A percentile compares a stretch with the other conserved stretches of the same genome.
Evolutionary conservation across 345 rosid species (phyloP).

Genomic region (Lepidium didymum): DNA sequence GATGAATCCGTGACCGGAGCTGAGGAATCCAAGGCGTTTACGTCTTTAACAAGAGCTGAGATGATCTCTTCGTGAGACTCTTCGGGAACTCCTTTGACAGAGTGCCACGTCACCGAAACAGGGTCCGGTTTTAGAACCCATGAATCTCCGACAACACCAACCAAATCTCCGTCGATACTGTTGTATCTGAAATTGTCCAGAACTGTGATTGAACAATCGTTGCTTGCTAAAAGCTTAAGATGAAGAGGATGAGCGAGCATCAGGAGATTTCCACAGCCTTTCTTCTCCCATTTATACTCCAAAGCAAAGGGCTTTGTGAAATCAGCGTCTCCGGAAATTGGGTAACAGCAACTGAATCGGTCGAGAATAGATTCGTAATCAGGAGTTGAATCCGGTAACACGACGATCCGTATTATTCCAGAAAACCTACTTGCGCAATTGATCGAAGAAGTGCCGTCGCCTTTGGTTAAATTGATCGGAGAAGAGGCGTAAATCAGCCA

Average conservation of each 20-base stretch:
- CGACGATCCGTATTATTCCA: constrained; percentile 56
- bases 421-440: constrained; percentile 40
- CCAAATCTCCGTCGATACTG: constrained; percentile 84
- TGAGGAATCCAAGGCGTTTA: constrained; percentile 44
- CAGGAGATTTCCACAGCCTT: constrained; percentile 87
- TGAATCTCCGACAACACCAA: constrained; percentile 75
- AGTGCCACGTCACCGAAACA: constrained; percentile 84
- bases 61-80: constrained; percentile 47
- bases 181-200: constrained; percentile 51
- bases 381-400: constrained; percentile 43
- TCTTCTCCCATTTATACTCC: constrained; percentile 79
- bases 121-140: constrained; percentile 64
- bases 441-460: constrained; percentile 36
- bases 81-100: constrained; percentile 54
- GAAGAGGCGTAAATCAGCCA: constrained; percentile 83
- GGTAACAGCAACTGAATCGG: constrained; percentile 76
- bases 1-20: constrained; percentile 49
- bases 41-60: constrained; percentile 64
- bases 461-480: constrained; percentile 41
- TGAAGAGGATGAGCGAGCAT: constrained; percentile 94
- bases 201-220: constrained; percentile 38
- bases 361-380: constrained; percentile 52
- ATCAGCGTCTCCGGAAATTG: constrained; percentile 67
- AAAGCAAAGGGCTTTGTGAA: constrained; percentile 61
- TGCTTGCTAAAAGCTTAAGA: constrained; percentile 41